Percentiles rank a stretch among this genome's conserved stretches.
These are phyloP conservation scores for Lotus japonicus DNA, from an alignment of 306 rosid genomes.

Conservation along the genomic window DNA sequence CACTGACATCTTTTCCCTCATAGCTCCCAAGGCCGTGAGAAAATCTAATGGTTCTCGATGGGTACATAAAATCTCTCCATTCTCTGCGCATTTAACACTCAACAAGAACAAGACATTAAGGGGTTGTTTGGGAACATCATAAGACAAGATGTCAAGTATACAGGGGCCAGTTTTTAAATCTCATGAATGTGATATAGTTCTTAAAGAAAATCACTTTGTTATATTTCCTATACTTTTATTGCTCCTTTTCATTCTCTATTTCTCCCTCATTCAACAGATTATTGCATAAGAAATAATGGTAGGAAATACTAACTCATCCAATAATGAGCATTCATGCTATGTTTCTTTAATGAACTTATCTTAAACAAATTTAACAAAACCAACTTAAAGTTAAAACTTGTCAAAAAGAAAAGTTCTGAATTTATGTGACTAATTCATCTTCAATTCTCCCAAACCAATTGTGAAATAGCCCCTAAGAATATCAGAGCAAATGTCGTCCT, in stretches of 20 bases:
- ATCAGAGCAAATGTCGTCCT: too few species aligned
- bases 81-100: conserved; percentile 43
- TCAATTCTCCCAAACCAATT: too few species aligned
- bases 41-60: conserved; percentile 53
- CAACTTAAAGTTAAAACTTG: too few species aligned
- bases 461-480: too few species aligned
- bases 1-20: conserved; percentile 27
- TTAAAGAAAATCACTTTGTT: neutral
- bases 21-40: conserved; percentile 30
- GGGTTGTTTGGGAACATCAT: neutral
- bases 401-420: too few species aligned
- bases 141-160: neutral
- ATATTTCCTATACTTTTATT: neutral
- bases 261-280: neutral
- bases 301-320: too few species aligned
- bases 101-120: neutral
- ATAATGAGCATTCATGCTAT: too few species aligned
- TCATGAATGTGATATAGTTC: neutral
- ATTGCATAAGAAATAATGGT: neutral
- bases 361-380: too few species aligned
- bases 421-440: too few species aligned
- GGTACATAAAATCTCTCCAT: conserved; percentile 70
- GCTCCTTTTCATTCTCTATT: neutral
- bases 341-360: too few species aligned
- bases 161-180: neutral